Conservation (phyloP, 2,329 filamentous ascomycete genomes). For the Ceratocystis colombiana region DNA sequence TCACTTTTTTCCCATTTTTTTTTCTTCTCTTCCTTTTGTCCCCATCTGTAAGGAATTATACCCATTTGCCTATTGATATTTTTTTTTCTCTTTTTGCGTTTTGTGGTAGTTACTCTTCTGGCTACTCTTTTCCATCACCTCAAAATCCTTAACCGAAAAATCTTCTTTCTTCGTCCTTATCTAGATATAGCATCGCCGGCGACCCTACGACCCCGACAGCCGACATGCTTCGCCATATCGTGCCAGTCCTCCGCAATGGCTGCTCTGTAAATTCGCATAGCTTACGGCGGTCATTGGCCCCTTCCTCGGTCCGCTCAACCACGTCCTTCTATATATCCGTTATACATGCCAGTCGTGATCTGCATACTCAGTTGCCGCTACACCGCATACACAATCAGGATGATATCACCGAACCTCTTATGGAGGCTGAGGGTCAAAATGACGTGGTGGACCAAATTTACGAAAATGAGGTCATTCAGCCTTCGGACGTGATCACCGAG, state of each 20-base stretch:
- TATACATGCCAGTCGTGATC: constrained; percentile 1
- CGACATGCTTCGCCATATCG: constrained; percentile 25
- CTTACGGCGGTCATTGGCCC: constrained; percentile 1
- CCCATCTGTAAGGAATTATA: background rate
- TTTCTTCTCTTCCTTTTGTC: background rate
- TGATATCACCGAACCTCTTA: constrained; percentile 17
- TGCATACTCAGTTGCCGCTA: background rate
- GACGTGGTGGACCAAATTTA: background rate
- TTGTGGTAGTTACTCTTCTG: background rate
- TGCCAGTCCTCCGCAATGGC: constrained; percentile 24
- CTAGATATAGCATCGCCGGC: background rate
- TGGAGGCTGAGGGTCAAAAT: background rate
- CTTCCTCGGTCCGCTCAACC: background rate
- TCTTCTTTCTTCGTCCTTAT: too few species aligned
- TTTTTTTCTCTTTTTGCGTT: background rate
- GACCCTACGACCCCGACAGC: background rate
- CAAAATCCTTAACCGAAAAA: background rate
- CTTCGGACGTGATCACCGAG: background rate
- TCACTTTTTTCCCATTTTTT: background rate
- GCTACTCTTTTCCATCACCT: background rate
- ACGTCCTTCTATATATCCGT: constrained; percentile 12
- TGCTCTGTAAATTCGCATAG: constrained; percentile 5
- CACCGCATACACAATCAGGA: constrained; percentile 20
- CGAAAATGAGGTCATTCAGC: constrained; percentile 1
- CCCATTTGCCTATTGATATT: background rate